These are phyloP conservation scores for Penicillium parvum DNA, from an alignment of 495 filamentous ascomycete genomes.

Conservation along the genomic window DNA sequence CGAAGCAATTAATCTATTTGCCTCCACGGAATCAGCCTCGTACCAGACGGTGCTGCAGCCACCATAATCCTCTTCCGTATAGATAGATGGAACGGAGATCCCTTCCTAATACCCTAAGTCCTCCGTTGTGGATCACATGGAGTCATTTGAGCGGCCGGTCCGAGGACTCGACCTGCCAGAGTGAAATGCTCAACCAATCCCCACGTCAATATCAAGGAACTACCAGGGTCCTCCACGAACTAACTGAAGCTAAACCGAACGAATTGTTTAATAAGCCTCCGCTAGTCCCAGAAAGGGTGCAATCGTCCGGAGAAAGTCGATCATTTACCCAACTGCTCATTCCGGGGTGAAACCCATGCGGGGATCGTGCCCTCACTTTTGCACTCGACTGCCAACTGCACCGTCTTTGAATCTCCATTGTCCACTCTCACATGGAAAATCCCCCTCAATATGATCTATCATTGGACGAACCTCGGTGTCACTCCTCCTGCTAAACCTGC, in stretches of 20 bases:
- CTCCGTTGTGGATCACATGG: background rate
- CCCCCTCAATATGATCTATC: background rate
- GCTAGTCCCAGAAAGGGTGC: too few relatives aligned
- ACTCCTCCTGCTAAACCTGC: too few relatives aligned
- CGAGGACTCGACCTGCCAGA: background rate
- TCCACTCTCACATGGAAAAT: conserved; percentile 14
- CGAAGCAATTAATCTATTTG: background rate
- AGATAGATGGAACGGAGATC: too few relatives aligned
- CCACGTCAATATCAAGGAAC: background rate
- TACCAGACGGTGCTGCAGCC: too few relatives aligned
- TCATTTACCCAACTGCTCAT: background rate
- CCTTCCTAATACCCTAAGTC: too few relatives aligned
- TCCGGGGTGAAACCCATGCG: too few relatives aligned
- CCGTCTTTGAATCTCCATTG: too few relatives aligned
- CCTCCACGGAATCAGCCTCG: too few relatives aligned
- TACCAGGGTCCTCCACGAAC: too few relatives aligned
- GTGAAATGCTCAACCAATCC: too few relatives aligned
- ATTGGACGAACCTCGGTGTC: conserved; percentile 18
- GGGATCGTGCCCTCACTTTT: background rate
- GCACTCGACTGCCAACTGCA: background rate
- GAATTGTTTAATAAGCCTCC: background rate
- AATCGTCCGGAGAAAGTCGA: background rate
- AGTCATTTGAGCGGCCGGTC: background rate
- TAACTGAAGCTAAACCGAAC: background rate
- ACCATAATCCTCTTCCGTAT: too few relatives aligned